Percentiles rank a stretch among this genome's conserved stretches.
phyloP scores from a whole-genome alignment of 805 yeast genomes.

The Candida palmyrensis region DNA sequence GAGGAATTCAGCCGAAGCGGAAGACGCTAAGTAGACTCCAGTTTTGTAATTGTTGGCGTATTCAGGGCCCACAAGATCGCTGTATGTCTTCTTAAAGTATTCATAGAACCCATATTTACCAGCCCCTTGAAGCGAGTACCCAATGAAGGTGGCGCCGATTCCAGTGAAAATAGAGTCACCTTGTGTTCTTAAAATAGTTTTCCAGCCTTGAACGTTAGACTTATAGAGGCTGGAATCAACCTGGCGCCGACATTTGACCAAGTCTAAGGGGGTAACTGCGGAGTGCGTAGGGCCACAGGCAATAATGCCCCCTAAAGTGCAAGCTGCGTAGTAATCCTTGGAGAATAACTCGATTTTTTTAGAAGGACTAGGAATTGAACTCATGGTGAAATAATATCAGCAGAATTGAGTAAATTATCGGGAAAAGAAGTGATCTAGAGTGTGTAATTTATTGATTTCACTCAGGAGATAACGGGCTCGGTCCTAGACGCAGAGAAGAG shows the following conservation, averaged over 20 bases:
- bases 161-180: conserved; percentile 87
- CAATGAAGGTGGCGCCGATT: conserved; percentile 85
- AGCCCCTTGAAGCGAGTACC: conserved; percentile 94
- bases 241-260: conserved; percentile 91
- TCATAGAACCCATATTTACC: conserved; percentile 97
- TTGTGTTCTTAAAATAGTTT: conserved; percentile 61
- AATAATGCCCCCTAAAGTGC: conserved; percentile 71
- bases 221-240: conserved; percentile 70
- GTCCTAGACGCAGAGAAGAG: no score
- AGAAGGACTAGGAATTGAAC: conserved; percentile 10
- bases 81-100: conserved; percentile 75
- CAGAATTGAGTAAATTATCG: conserved; percentile 3
- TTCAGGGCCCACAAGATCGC: conserved; percentile 61
- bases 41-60: conserved; percentile 62
- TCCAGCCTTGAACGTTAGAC: conserved; percentile 81
- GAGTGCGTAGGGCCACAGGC: conserved; percentile 99
- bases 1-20: conserved; percentile 90
- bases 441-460: no score
- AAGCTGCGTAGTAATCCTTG: conserved; percentile 62
- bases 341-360: conserved; percentile 48
- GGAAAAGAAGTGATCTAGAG: background rate
- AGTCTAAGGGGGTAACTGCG: conserved; percentile 85
- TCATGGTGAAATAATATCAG: conserved; percentile 4
- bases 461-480: no score
- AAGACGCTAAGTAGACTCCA: conserved; percentile 70